Evolutionary conservation across 140 eudicot genomes (phyloP).

Genomic region (Flaveria floridana): DNA sequence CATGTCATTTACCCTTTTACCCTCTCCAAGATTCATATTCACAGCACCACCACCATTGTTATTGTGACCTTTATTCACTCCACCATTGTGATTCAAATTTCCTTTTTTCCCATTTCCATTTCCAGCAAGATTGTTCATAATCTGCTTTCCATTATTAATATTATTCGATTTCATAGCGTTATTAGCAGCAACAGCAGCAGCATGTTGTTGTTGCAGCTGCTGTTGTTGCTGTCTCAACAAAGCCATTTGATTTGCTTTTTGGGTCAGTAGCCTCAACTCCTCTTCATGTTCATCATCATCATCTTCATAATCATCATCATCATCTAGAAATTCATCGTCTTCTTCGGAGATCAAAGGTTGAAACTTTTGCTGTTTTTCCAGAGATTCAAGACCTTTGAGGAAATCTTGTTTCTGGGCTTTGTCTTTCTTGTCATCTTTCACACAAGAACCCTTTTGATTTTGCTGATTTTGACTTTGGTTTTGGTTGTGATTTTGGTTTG

Average conservation of each 20-base stretch:
- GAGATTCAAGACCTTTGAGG: constrained; percentile 48
- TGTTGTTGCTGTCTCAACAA: constrained; percentile 55
- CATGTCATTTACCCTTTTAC: constrained; percentile 54
- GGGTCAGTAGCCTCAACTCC: constrained; percentile 37
- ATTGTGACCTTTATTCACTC: constrained; percentile 25
- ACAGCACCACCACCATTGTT: constrained; percentile 16
- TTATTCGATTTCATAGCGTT: constrained; percentile 25
- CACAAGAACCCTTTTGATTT: constrained; percentile 37
- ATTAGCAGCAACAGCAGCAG: constrained; percentile 28
- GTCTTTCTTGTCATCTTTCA: constrained; percentile 55
- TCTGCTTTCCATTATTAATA: constrained; percentile 27
- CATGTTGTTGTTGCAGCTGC: constrained; percentile 34
- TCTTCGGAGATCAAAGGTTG: constrained; percentile 42
- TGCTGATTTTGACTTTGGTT: constrained; percentile 41
- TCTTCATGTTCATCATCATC: constrained; percentile 21
- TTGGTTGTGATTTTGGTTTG: constrained; percentile 37
- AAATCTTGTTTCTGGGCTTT: constrained; percentile 52
- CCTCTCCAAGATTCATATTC: constrained; percentile 38
- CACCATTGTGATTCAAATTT: constrained; percentile 4
- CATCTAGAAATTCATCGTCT: constrained; percentile 39
- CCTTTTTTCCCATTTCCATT: constrained; percentile 52
- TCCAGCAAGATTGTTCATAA: neutral
- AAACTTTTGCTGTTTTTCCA: constrained; percentile 55
- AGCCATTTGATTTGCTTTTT: constrained; percentile 43
- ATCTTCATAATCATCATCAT: constrained; percentile 38